A percentile compares a stretch with the other conserved stretches of the same genome.
These are phyloP conservation scores for Leucosporidium creatinivorum DNA, from an alignment of 768 basidiomycete species.

Conservation along the genomic window DNA sequence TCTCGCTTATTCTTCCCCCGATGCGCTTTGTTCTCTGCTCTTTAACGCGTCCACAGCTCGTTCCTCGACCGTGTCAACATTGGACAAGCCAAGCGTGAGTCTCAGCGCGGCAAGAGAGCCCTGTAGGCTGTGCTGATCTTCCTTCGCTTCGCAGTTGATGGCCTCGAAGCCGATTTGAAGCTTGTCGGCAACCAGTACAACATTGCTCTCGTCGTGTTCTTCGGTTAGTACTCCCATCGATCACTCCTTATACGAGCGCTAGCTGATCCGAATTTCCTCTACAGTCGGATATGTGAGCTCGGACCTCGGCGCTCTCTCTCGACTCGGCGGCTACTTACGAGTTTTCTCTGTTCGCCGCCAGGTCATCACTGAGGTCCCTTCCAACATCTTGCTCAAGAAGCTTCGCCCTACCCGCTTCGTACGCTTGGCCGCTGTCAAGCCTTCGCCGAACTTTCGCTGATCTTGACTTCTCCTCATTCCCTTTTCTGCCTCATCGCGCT, in stretches of 20 bases:
- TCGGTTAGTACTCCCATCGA: slow-evolving; percentile 1
- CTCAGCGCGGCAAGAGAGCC: not conserved
- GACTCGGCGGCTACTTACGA: not conserved
- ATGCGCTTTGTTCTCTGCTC: not conserved
- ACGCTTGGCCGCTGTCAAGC: slow-evolving; percentile 49
- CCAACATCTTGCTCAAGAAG: slow-evolving; percentile 35
- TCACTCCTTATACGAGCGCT: no score
- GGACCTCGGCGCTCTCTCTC: not conserved
- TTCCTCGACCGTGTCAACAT: slow-evolving; percentile 37
- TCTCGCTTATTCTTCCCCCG: not conserved
- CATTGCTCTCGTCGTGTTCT: slow-evolving; percentile 37
- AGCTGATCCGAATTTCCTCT: no score
- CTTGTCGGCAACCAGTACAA: slow-evolving; percentile 21
- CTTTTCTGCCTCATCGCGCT: not conserved
- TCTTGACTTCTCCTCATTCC: not conserved
- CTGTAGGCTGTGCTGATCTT: not conserved
- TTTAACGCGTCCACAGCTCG: not conserved
- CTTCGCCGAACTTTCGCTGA: slow-evolving; percentile 1
- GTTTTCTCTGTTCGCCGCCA: no score
- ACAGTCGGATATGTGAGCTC: slow-evolving; percentile 43
- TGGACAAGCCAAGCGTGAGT: slow-evolving; percentile 5
- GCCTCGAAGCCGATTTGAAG: slow-evolving; percentile 26
- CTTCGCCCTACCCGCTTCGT: slow-evolving; percentile 54
- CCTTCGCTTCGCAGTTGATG: slow-evolving; percentile 6
- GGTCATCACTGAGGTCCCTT: slow-evolving; percentile 13